These are phyloP conservation scores for Vitis hybrid DNA, from an alignment of 177 flowering plant species.

Conservation along the genomic window DNA sequence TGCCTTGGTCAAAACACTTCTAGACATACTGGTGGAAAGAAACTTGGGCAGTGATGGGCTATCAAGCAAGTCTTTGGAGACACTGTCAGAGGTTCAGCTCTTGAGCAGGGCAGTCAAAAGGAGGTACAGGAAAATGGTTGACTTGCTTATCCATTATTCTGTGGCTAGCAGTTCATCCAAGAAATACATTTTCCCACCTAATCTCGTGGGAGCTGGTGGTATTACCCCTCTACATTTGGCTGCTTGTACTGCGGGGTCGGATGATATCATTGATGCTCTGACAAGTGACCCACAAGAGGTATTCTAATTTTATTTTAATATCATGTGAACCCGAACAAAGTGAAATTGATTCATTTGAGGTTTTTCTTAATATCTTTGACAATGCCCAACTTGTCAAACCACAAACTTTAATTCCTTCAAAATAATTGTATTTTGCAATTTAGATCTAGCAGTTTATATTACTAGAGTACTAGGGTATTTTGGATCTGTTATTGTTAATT, in stretches of 20 bases:
- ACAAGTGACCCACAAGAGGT: conserved; percentile 88
- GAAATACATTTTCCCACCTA: conserved; percentile 64
- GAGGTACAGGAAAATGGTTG: conserved; percentile 62
- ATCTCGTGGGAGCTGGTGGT: conserved; percentile 76
- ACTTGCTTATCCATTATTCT: conserved; percentile 65
- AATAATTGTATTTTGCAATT: too few species aligned
- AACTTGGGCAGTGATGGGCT: conserved; percentile 30
- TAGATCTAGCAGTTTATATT: too few species aligned
- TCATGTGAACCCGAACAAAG: too few species aligned
- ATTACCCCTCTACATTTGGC: conserved; percentile 88
- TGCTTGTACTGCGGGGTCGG: conserved; percentile 64
- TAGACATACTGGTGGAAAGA: conserved; percentile 60
- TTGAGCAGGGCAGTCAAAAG: conserved; percentile 78
- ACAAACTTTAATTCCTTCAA: too few species aligned
- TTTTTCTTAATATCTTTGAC: neutral
- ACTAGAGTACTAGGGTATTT: too few species aligned
- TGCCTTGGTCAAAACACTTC: conserved; percentile 58
- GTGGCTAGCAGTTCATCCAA: conserved; percentile 24
- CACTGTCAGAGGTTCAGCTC: conserved; percentile 59
- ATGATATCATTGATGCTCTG: conserved; percentile 66
- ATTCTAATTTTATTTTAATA: conserved; percentile 5
- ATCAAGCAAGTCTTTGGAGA: conserved; percentile 40
- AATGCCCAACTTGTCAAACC: neutral
- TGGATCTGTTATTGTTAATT: too few species aligned
- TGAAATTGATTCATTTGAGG: neutral